Base-by-base conservation (phyloP, 2,329 filamentous ascomycete species). In the Colletotrichum magnum region DNA sequence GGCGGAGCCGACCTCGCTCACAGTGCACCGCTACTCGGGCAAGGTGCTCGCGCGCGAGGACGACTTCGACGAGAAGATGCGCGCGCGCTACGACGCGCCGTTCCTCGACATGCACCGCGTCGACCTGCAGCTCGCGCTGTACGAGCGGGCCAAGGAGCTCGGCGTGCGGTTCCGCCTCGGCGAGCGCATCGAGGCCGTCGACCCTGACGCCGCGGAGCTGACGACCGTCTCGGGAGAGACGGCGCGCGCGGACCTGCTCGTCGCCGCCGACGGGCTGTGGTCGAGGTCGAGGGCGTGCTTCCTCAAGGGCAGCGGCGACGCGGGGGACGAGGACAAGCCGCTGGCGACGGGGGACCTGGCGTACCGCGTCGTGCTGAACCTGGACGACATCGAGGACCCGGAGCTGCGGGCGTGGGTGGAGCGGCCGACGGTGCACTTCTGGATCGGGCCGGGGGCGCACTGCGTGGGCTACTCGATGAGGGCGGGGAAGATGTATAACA, bases 241-340 rank as follows among this genome's bases (percentile, higher is more conserved):
- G 2, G 81, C 82, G 2, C 75, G 76, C 0, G 86, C 83, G 2
- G 88, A 92, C 72, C 77, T 92, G 6, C 79, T 93, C 5, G 82
- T 93, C 1, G 90, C 85, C 0, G 89, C 89, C 0, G 91, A 93
- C 71, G 90, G 90, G 0, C 78, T 92, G 0, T 91, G 89, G 88
- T 91, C 88, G 2, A 80, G 81, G 13, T 89, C 85, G 52, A 83
- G 89, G 0, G 82, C 85, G 58, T 78, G 79, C 3, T 84, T 87
- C 16, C 76, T 88, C 9, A 36, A 36, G 3, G 32, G 7, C 32
- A 12, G 32, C 32, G 3, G 3, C 32, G 32, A 36, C 21, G 21
- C 21, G 0, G 83, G 82, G 0, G 78, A 74, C 0, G 78, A 81
- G 4, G 85, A 87, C 43, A 78, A 80, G 5, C 88, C 90, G 0